phyloP scores from a whole-genome alignment of 495 filamentous ascomycete species.

The Annulohypoxylon nitens region DNA sequence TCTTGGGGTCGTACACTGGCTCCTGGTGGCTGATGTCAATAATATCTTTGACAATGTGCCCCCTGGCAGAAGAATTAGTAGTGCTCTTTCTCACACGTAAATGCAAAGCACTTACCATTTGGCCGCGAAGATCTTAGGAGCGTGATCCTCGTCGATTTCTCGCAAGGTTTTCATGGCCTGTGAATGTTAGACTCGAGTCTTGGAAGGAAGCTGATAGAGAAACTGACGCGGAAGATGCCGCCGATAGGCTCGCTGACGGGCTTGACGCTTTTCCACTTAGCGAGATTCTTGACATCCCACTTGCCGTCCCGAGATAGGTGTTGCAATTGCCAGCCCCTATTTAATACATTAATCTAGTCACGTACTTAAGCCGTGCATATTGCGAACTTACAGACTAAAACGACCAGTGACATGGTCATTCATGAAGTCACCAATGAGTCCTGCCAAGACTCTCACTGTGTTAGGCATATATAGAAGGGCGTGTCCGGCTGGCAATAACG shows the following conservation, averaged over 20 bases:
- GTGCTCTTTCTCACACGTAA: too few relatives aligned
- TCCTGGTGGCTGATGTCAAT: slow-evolving; percentile 90
- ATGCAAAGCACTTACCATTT: slow-evolving; percentile 62
- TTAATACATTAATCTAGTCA: slow-evolving; percentile 16
- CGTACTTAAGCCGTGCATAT: background rate
- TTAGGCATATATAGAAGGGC: slow-evolving; percentile 84
- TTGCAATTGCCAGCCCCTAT: slow-evolving; percentile 85
- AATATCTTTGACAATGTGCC: slow-evolving; percentile 74
- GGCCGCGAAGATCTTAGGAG: slow-evolving; percentile 77
- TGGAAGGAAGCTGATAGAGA: too few relatives aligned
- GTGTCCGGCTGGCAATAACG: slow-evolving; percentile 85
- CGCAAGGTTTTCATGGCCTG: slow-evolving; percentile 86
- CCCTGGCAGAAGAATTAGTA: slow-evolving; percentile 39
- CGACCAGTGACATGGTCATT: slow-evolving; percentile 78
- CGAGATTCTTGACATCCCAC: slow-evolving; percentile 98
- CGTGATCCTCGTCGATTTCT: slow-evolving; percentile 86
- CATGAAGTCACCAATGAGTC: slow-evolving; percentile 86
- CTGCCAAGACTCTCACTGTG: slow-evolving; percentile 80
- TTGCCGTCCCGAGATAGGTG: slow-evolving; percentile 89
- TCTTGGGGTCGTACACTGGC: slow-evolving; percentile 85
- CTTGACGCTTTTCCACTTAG: slow-evolving; percentile 84
- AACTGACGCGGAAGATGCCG: slow-evolving; percentile 70
- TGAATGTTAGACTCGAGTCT: too few relatives aligned
- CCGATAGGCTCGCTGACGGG: slow-evolving; percentile 83
- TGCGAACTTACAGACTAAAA: slow-evolving; percentile 67